Conservation (phyloP, 2,329 filamentous ascomycete genomes). For the Hypoxylon sp. region DNA sequence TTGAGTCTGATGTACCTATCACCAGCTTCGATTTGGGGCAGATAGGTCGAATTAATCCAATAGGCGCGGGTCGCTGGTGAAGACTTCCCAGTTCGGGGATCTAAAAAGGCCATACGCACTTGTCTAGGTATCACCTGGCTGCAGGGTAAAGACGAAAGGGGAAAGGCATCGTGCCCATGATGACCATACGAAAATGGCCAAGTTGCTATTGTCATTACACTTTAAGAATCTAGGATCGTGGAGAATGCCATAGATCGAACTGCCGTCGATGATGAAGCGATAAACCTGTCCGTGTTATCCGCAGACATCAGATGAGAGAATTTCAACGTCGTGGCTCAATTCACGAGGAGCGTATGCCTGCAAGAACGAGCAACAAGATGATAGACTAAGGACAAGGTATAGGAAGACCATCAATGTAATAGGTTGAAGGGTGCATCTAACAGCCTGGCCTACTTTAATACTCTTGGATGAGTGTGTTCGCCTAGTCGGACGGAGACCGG, state of each 20-base stretch:
- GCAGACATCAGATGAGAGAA: conserved; percentile 30
- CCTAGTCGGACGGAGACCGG: conserved; percentile 36
- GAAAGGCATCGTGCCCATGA: conserved; percentile 46
- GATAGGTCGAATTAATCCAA: conserved; percentile 42
- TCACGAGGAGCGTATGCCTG: conserved; percentile 19
- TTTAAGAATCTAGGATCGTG: conserved; percentile 34
- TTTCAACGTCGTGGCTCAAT: conserved; percentile 35
- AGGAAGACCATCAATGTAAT: conserved; percentile 31
- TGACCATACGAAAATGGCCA: conserved; percentile 47
- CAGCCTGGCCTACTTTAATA: conserved; percentile 20
- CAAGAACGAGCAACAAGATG: conserved; percentile 26
- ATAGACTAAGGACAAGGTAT: conserved; percentile 22
- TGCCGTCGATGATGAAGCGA: conserved; percentile 40
- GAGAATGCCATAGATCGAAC: conserved; percentile 44
- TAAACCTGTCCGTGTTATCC: conserved; percentile 25
- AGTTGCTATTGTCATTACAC: conserved; percentile 40
- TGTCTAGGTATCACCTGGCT: conserved; percentile 50
- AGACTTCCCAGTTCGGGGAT: conserved; percentile 42
- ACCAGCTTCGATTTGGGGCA: conserved; percentile 39
- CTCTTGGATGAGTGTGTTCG: conserved; percentile 15
- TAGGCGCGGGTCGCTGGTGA: conserved; percentile 38
- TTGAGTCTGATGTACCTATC: conserved; percentile 49
- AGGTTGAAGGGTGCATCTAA: conserved; percentile 13
- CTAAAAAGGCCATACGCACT: conserved; percentile 26
- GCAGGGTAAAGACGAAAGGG: conserved; percentile 49